Evolutionary conservation across 345 rosid species (phyloP).

Genomic region (Mangifera indica): DNA sequence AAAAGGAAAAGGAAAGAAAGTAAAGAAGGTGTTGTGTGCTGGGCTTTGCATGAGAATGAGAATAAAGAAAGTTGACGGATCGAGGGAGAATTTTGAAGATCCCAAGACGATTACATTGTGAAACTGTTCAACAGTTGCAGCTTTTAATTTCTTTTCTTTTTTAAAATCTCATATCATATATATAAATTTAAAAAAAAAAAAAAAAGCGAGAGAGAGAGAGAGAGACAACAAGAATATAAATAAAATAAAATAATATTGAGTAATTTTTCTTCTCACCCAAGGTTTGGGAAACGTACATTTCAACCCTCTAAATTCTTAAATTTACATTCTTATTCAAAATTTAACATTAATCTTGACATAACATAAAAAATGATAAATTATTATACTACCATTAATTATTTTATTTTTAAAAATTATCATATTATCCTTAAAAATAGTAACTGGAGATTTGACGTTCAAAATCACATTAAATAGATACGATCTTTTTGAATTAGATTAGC

Average conservation of each 20-base stretch:
- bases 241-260: not conserved
- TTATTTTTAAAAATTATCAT: too few relatives aligned
- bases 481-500: too few relatives aligned
- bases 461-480: too few relatives aligned
- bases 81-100: conserved; percentile 37
- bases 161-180: too few relatives aligned
- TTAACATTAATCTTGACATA: too few relatives aligned
- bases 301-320: too few relatives aligned
- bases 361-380: too few relatives aligned
- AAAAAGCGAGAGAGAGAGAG: not conserved
- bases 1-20: not conserved
- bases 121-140: conserved; percentile 20
- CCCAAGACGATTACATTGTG: conserved; percentile 35
- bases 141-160: conserved; percentile 17
- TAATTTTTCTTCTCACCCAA: too few relatives aligned
- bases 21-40: not conserved
- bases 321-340: too few relatives aligned
- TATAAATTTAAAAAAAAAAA: not conserved
- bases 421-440: too few relatives aligned
- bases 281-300: not conserved
- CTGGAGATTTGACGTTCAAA: too few relatives aligned
- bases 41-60: conserved; percentile 9
- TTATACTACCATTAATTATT: too few relatives aligned
- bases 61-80: conserved; percentile 12
- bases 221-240: not conserved